phyloP scores from a whole-genome alignment of 768 basidiomycete genomes.

The Cystofilobasidium bisporidii region DNA sequence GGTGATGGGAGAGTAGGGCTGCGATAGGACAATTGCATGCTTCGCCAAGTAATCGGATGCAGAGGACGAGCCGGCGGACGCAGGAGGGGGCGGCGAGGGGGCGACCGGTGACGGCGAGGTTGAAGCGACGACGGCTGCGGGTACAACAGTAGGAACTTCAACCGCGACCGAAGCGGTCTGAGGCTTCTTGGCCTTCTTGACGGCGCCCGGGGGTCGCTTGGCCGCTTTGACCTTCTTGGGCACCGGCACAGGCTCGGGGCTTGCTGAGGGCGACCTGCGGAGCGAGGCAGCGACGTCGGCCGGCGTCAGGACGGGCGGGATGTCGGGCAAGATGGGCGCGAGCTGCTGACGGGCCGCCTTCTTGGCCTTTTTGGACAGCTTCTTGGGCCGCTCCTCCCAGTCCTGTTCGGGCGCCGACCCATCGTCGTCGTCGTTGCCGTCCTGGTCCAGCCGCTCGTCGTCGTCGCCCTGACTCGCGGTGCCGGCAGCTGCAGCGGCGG shows the following conservation, averaged over 20 bases:
- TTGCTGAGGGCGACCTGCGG: not conserved
- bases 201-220: not conserved
- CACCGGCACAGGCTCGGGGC: not conserved
- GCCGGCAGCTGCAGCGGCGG: not conserved
- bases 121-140: not conserved
- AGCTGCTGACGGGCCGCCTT: not conserved
- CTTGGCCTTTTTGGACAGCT: not conserved
- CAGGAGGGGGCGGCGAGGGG: no score
- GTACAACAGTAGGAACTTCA: not conserved
- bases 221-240: not conserved
- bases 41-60: conserved; percentile 46
- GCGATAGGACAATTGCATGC: conserved; percentile 61
- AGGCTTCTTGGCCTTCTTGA: not conserved
- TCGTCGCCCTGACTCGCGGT: not conserved
- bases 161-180: not conserved
- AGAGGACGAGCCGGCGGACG: no score
- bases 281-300: not conserved
- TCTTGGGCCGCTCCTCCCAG: not conserved
- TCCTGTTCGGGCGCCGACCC: not conserved
- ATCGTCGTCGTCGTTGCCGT: no score
- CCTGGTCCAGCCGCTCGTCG: not conserved
- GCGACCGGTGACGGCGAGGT: not conserved
- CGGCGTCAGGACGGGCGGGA: not conserved
- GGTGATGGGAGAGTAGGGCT: conserved; percentile 53
- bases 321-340: not conserved